These are phyloP conservation scores for Claviceps pazoutovae DNA, from an alignment of 2,329 filamentous ascomycete species.

Conservation along the genomic window DNA sequence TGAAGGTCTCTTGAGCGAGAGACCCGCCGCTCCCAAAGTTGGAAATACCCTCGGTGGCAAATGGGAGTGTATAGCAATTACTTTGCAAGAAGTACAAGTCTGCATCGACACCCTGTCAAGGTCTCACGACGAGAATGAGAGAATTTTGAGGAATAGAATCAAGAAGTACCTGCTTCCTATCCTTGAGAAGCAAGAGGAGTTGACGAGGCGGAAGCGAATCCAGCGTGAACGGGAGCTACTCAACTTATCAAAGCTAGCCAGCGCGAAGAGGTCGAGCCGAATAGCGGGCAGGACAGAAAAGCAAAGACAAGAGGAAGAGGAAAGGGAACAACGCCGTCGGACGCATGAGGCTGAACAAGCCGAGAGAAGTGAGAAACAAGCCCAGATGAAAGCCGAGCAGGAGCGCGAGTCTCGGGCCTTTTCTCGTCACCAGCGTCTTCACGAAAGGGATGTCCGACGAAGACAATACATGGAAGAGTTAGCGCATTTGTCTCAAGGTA, in stretches of 20 bases:
- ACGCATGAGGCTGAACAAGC: slow-evolving; percentile 42
- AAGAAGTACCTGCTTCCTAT: slow-evolving; percentile 70
- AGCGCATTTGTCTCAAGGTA: slow-evolving; percentile 62
- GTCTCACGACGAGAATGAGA: slow-evolving; percentile 74
- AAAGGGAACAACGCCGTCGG: slow-evolving; percentile 49
- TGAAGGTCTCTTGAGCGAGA: slow-evolving; percentile 17
- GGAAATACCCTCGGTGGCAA: slow-evolving; percentile 56
- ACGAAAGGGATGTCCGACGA: slow-evolving; percentile 73
- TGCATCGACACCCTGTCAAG: slow-evolving; percentile 61
- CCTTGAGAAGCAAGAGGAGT: slow-evolving; percentile 64
- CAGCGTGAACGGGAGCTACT: slow-evolving; percentile 66
- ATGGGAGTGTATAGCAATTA: slow-evolving; percentile 87
- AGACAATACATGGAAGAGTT: slow-evolving; percentile 76
- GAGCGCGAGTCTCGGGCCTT: slow-evolving; percentile 68
- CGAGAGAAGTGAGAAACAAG: slow-evolving; percentile 53
- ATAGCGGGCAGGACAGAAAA: slow-evolving; percentile 71
- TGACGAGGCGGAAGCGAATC: slow-evolving; percentile 54
- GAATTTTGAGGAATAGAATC: slow-evolving; percentile 56
- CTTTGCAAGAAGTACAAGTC: slow-evolving; percentile 58
- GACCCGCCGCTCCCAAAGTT: slow-evolving; percentile 12
- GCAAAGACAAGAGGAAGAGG: slow-evolving; percentile 59
- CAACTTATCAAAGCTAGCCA: slow-evolving; percentile 75
- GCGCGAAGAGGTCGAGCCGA: slow-evolving; percentile 83
- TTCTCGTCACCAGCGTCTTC: slow-evolving; percentile 73
- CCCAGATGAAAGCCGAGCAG: slow-evolving; percentile 44